Percentiles rank a stretch among this genome's conserved stretches.
phyloP scores from a whole-genome alignment of 305 asterid species.

The Fraxinus nigra region DNA sequence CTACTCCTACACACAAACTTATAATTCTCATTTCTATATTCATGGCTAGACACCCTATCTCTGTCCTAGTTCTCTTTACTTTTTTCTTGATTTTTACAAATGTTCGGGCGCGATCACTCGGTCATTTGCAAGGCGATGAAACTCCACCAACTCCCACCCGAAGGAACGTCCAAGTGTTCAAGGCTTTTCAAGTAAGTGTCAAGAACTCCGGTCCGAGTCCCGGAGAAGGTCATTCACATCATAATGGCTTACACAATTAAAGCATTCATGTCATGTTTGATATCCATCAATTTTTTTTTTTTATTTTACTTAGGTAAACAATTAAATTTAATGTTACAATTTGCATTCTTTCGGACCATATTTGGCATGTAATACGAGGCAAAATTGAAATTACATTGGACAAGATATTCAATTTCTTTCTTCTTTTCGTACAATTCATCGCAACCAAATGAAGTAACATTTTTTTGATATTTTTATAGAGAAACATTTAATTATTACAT shows the following conservation, averaged over 20 bases:
- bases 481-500: not conserved
- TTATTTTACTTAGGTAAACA: not conserved
- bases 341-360: not conserved
- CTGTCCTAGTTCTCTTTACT: constrained; percentile 8
- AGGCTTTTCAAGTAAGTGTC: not conserved
- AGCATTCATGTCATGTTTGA: not conserved
- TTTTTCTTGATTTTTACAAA: constrained; percentile 19
- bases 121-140: not conserved
- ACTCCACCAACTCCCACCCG: not conserved
- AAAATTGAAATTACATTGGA: not conserved
- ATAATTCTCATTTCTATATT: not conserved
- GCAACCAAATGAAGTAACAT: not conserved
- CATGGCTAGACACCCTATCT: constrained; percentile 27
- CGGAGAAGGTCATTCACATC: constrained; percentile 29
- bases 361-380: not conserved
- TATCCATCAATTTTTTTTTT: not conserved
- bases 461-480: not conserved
- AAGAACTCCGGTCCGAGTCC: constrained; percentile 41
- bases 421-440: not conserved
- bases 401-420: not conserved
- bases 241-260: constrained; percentile 18
- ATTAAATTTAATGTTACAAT: not conserved
- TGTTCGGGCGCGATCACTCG: constrained; percentile 13
- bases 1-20: constrained; percentile 12
- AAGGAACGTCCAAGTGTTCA: not conserved